Evolutionary conservation across 768 basidiomycete species (phyloP).

Genomic region (Holtermannia corniformis): DNA sequence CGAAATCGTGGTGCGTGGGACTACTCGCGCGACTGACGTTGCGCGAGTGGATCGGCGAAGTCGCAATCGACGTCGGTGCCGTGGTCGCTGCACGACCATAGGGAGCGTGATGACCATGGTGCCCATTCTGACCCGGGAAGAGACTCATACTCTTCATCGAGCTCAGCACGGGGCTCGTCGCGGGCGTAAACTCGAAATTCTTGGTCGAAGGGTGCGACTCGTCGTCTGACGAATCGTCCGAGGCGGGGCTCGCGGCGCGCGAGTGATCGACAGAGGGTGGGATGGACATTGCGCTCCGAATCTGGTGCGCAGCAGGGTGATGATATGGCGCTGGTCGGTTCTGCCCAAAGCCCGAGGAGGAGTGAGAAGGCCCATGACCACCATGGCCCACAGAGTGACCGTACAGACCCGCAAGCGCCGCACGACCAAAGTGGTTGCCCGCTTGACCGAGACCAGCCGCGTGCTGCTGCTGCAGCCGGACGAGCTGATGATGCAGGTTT

Average conservation of each 20-base stretch:
- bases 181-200: conserved; percentile 29
- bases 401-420: background rate
- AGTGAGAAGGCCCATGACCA: background rate
- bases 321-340: background rate
- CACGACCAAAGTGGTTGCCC: background rate
- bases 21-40: conserved; percentile 32
- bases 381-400: background rate
- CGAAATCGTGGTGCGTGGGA: no score
- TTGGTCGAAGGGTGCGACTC: conserved; percentile 29
- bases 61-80: conserved; percentile 31
- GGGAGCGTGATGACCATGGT: conserved; percentile 26
- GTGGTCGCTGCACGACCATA: conserved; percentile 22
- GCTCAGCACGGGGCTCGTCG: conserved; percentile 41
- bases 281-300: background rate
- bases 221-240: conserved; percentile 37
- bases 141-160: conserved; percentile 40
- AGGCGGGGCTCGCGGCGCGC: conserved; percentile 27
- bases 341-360: background rate
- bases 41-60: conserved; percentile 28
- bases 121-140: conserved; percentile 17
- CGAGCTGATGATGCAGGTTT: conserved; percentile 27
- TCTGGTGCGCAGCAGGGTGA: background rate
- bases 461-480: conserved; percentile 30
- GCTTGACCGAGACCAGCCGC: background rate
- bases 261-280: conserved; percentile 33